These are phyloP conservation scores for Globisporangium iwayamae DNA, from an alignment of 352 stramenopile genomes.

Conservation along the genomic window DNA sequence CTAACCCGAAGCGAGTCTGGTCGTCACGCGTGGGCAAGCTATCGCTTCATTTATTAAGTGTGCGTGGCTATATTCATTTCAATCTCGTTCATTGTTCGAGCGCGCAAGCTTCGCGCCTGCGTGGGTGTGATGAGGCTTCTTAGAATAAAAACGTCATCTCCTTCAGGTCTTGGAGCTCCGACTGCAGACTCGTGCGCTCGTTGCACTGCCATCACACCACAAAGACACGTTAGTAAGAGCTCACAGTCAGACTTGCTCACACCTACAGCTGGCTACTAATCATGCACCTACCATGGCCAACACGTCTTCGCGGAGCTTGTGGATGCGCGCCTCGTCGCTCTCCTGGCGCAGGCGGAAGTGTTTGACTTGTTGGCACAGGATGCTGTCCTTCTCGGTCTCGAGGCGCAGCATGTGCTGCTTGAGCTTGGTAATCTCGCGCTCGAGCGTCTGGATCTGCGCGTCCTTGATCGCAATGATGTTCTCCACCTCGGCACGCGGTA, in stretches of 20 bases:
- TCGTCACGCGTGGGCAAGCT: neutral
- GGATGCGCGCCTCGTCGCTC: conserved; percentile 49
- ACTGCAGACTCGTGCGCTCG: conserved; percentile 47
- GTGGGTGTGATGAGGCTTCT: neutral
- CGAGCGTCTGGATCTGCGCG: conserved; percentile 49
- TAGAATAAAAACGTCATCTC: conserved; percentile 53
- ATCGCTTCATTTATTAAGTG: too few relatives aligned
- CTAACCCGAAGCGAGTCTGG: neutral
- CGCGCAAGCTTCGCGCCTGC: neutral
- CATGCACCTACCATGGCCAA: conserved; percentile 39
- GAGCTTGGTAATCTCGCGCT: conserved; percentile 51
- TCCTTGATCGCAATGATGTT: conserved; percentile 52
- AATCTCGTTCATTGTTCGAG: neutral
- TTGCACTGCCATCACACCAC: conserved; percentile 35
- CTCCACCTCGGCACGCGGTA: conserved; percentile 37
- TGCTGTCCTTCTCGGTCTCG: conserved; percentile 50
- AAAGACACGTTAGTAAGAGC: neutral
- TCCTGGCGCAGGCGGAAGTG: conserved; percentile 40
- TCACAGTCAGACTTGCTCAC: neutral
- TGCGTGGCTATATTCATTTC: neutral
- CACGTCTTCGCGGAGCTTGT: conserved; percentile 51
- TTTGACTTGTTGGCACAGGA: conserved; percentile 47
- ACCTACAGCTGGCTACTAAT: neutral
- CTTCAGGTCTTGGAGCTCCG: conserved; percentile 50
- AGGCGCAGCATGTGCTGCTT: conserved; percentile 38